Base-by-base conservation (phyloP, 2,329 filamentous ascomycete genomes). In the Trichoderma afroharzianum region DNA sequence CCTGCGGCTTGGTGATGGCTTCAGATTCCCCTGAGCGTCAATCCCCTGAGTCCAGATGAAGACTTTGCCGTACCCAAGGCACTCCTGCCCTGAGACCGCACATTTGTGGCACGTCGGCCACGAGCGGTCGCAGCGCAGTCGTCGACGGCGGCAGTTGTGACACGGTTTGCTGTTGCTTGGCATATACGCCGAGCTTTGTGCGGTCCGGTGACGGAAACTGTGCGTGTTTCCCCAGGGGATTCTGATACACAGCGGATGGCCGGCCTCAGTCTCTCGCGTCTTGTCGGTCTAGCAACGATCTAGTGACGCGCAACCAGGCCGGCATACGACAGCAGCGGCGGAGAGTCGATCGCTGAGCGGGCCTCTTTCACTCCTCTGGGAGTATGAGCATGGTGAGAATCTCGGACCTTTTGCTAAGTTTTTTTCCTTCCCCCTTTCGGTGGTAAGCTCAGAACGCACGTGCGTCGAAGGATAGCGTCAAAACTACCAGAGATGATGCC, bases 41-140 rank as follows among this genome's bases (percentile, higher is more conserved):
- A 87, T 84, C 68, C 84, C 84, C 71, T 85, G 82, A 68, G 88
- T 86, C 88, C 88, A 91, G 71, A 88, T 84, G 74, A 90, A 86
- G 61, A 90, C 79, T 76, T 85, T 86, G 72, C 87, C 88, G 78
- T 91, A 91, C 50, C 89, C 89, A 73, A 89, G 85, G 81, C 89
- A 91, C 75, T 87, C 83, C 77, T 87, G 82, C 32, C 87, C 87
- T 55, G 85, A 82, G 75, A 81, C 83, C 68, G 82, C 79, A 78
- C 88, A 91, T 81, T 90, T 91, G 76, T 86, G 84, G 78, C 89
- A 91, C 71, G 80, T 82, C 30, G 88, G 88, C 63, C 86, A 80
- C 39, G 88, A 90, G 72, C 86, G 84, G 79, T 91, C 89, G 79
- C 89, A 91, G 76, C 88, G 87, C 78, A 88, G 84, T 74, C 89